phyloP scores from a whole-genome alignment of 805 yeast genomes.

The Zygotorulaspora danielsina region DNA sequence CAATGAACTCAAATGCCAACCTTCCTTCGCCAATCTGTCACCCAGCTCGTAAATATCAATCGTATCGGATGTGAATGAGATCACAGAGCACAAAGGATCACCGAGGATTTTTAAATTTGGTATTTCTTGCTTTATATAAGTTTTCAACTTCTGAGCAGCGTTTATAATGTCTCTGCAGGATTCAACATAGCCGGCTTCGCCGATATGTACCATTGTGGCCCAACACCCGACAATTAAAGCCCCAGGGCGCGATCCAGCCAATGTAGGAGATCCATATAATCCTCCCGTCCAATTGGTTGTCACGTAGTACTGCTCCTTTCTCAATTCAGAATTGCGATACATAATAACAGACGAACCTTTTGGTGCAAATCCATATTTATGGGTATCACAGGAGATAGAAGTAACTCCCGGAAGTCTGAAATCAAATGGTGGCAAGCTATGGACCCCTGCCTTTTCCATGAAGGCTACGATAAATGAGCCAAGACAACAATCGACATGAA shows the following conservation, averaged over 20 bases:
- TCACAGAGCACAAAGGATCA: slow-evolving; percentile 78
- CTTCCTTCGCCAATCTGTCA: slow-evolving; percentile 56
- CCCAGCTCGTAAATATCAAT: slow-evolving; percentile 72
- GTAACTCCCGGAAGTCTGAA: slow-evolving; percentile 91
- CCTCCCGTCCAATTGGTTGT: slow-evolving; percentile 91
- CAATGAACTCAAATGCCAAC: slow-evolving; percentile 83
- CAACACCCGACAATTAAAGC: slow-evolving; percentile 97
- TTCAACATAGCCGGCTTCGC: slow-evolving; percentile 73
- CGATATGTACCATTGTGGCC: slow-evolving; percentile 84
- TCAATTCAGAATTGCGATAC: slow-evolving; percentile 67
- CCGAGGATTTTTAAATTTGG: slow-evolving; percentile 71
- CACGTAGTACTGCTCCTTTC: slow-evolving; percentile 81
- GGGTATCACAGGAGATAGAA: slow-evolving; percentile 98
- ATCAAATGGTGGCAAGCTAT: slow-evolving; percentile 55
- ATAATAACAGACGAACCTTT: slow-evolving; percentile 91
- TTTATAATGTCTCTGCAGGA: slow-evolving; percentile 63
- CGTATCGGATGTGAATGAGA: slow-evolving; percentile 63
- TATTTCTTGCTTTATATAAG: slow-evolving; percentile 43
- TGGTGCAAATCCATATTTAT: slow-evolving; percentile 97
- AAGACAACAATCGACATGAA: slow-evolving; percentile 93
- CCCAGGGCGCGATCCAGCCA: slow-evolving; percentile 97
- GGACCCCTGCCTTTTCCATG: slow-evolving; percentile 57
- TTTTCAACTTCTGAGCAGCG: slow-evolving; percentile 57
- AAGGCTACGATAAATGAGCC: slow-evolving; percentile 90
- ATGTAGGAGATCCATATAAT: slow-evolving; percentile 89